Base-by-base conservation (phyloP, 768 basidiomycete genomes). In the Cystobasidium tubakii region DNA sequence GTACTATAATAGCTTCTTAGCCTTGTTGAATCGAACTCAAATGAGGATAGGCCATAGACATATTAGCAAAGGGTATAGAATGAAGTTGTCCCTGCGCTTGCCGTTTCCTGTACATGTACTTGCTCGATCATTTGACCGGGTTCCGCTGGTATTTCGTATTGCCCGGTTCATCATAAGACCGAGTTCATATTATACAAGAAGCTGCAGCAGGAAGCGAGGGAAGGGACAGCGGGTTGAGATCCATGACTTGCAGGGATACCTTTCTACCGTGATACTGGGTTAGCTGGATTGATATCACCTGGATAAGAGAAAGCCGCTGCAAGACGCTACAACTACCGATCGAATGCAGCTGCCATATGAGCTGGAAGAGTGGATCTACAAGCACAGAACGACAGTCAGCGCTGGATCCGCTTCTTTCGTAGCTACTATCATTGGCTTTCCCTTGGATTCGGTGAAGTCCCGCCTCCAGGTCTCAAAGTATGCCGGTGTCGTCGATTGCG, bases 341-440 rank as follows among this genome's bases (percentile, higher is more conserved):
- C 33, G 62, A 29, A 65, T 64, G 62, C 27, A 29, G n/a, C 63
- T 73, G 23, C 62, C 62, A 23, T 6, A 31, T 13, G 73, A 66
- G 63, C 13, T 67, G 31, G 70, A 60, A 25, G 57, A 62, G 15
- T 73, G 54, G 54, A 36, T 73, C 12, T 17, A 27, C 63, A 66
- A 70, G 29, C 63, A 77, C 29, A 73, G 75, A 43, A 78, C 74
- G 31, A 74, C 75, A 4, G 60, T 71, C 27, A 63, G 74, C 0
- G 74, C 73, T 0, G 63, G 75, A 1, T 44, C 71, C 2, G 75
- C 77, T 0, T 74, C 65, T 1, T 90, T 93, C 81, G 86, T 93
- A 76, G 93, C 92, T 60, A 96, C 94, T 17, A 87, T 95, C 79
- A 89, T 90, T 72, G 93, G 93, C 63, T 95, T 93, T 81, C 92